A percentile compares a stretch with the other conserved stretches of the same genome.
Evolutionary conservation across 129 eudicot species (phyloP).

Genomic region (Helichrysum umbraculigerum): DNA sequence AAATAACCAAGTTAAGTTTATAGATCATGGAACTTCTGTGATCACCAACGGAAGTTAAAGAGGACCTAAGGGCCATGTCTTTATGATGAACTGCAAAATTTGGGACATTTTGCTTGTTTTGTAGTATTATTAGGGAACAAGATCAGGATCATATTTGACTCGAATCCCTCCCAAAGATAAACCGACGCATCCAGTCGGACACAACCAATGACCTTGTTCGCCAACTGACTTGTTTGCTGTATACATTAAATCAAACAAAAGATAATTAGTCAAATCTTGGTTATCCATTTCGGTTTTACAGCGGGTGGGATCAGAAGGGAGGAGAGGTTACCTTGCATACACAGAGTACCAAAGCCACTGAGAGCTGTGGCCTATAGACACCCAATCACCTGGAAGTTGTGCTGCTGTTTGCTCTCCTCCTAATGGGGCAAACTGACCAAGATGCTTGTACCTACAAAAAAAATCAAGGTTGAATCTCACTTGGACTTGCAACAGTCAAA

Average conservation of each 20-base stretch:
- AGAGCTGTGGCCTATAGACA: constrained; percentile 85
- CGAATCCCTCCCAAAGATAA: constrained; percentile 43
- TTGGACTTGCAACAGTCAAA: not conserved
- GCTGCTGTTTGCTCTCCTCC: constrained; percentile 92
- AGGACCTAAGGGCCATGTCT: not conserved
- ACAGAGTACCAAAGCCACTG: constrained; percentile 98
- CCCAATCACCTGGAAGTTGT: constrained; percentile 98
- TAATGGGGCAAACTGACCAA: constrained; percentile 85
- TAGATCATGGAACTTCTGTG: not conserved
- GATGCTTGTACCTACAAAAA: constrained; percentile 64
- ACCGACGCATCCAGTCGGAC: constrained; percentile 77
- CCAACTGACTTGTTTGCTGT: constrained; percentile 98
- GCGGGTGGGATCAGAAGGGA: not conserved
- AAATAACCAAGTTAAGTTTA: constrained; percentile 3
- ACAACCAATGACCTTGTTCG: constrained; percentile 93
- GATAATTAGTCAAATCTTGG: not conserved
- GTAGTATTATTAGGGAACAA: not conserved
- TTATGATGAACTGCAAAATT: not conserved
- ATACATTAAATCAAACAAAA: not conserved
- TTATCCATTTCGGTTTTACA: not conserved
- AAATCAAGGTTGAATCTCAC: not conserved
- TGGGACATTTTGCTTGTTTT: not conserved
- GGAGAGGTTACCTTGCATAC: constrained; percentile 66
- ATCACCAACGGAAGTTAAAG: not conserved
- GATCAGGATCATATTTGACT: constrained; percentile 10